Evolutionary conservation across 2,329 filamentous ascomycete genomes (phyloP), one percentile per base, ranked within the genome.

Genomic region (Penicillium sp.): DNA sequence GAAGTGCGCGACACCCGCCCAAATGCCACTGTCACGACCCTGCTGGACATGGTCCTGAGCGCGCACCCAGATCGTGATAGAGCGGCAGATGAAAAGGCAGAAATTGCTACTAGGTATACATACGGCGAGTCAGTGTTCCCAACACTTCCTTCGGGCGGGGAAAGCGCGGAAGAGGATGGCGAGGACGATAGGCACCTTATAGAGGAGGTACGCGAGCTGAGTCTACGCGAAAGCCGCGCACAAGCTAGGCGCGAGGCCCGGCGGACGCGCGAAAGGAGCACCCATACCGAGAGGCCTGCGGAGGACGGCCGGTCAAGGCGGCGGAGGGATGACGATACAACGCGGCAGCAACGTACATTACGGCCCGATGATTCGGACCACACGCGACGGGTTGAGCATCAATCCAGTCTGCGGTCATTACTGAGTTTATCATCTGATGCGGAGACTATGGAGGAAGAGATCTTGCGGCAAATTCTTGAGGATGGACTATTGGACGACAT

Each of bases 401-500:
- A 97, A 76, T 88, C 91, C 0, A 96, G 92, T 56, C 78, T 97
- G 61, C 81, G 92, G 51, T 96, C 90, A 10, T 76, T 97, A 57
- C 86, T 97, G 57, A 92, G 90, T 67, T 84, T 87, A 5, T 89
- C 63, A 0, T 62, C 89, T 0, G 89, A 92, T 60, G 81, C 90
- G 55, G 89, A 89, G 64, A 82, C 85, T 20, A 87, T 96, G 65
- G 89, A 96, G 70, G 85, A 89, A 58, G 92, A 96, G 70, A 95
- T 97, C 57, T 84, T 95, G 63, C 85, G 90, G 42, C 91, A 96
- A 69, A 96, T 96, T 57, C 83, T 92, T 63, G 88, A 93, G 61
- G 91, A 96, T 68, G 92, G 93, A 0, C 76, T 97, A 20, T 75
- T 96, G 34, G 90, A 97, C 66, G 92, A 91, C 18, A 85, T 97